Evolutionary conservation across 2,329 filamentous ascomycete genomes (phyloP), one percentile per base, ranked within the genome.

Genomic region (Aspergillus ochraceus): DNA sequence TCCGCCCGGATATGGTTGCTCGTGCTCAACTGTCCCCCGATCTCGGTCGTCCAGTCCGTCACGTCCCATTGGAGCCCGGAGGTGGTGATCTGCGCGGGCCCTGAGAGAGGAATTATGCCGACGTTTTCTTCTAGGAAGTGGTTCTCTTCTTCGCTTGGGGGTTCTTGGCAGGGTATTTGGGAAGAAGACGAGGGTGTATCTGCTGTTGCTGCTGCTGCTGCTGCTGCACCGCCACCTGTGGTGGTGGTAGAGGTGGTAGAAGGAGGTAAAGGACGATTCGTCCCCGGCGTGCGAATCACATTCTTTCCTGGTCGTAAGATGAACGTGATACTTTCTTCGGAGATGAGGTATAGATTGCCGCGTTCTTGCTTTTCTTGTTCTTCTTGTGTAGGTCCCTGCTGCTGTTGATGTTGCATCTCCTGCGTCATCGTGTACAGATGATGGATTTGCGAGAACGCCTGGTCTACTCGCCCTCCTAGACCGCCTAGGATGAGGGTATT

Each of bases 31-130:
- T 84, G 83, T 0, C 87, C 88, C 8, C 90, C 90, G 71, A 95
- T 90, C 68, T 85, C 81, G 0, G 90, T 97, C 65, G 84, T 78
- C 92, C 94, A 97, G 61, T 91, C 81, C 60, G 82, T 73, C 1
- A 99, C 90, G 76, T 99, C 92, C 95, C 95, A 99, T 72, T 96
- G 88, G 20, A 98, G 80, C 0, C 95, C 95, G 14, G 81, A 78
- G 0, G 91, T 96, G 8, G 87, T 89, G 67, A 99, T 92, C n/a
- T 83, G 75, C 51, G 90, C 89, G 3, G 88, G 86, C n/a, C 88
- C 90, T 58, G 88, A 89, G 22, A 98, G 78, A 0, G 95, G 95
- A 45, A 99, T 81, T 63, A 99, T 90, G 10, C 95, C 95, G 30
- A 96, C 84, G 71, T 96, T 87, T 72, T 90, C 89, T 6, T 85